phyloP scores from a whole-genome alignment of 148 eudicot genomes.

The Rhododendron ovatum region DNA sequence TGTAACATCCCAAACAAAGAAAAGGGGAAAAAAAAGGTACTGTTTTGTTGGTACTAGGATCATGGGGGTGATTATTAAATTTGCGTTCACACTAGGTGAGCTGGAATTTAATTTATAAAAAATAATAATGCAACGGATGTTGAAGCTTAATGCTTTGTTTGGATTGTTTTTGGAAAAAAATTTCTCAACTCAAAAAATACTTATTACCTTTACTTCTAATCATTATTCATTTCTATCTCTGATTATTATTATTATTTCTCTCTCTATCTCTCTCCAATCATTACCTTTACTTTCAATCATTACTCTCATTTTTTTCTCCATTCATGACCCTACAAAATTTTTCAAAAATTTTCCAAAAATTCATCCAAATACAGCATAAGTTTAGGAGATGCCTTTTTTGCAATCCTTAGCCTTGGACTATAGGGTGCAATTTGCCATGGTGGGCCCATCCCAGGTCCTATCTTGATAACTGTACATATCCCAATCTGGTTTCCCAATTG shows the following conservation, averaged over 20 bases:
- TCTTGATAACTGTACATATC: too few relatives aligned
- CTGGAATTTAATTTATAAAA: not conserved
- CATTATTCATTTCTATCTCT: too few relatives aligned
- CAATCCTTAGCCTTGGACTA: not conserved
- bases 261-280: too few relatives aligned
- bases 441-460: not conserved
- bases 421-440: not conserved
- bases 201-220: too few relatives aligned
- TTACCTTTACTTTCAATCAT: too few relatives aligned
- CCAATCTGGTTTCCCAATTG: too few relatives aligned
- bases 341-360: too few relatives aligned
- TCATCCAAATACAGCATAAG: not conserved
- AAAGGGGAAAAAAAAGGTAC: not conserved
- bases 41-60: not conserved
- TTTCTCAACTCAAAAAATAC: too few relatives aligned
- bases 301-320: too few relatives aligned
- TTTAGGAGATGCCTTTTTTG: not conserved
- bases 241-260: too few relatives aligned
- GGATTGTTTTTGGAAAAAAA: too few relatives aligned
- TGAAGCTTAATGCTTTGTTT: not conserved
- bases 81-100: not conserved
- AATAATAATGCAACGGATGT: not conserved
- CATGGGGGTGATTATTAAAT: not conserved
- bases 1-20: not conserved
- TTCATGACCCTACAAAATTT: too few relatives aligned